These are phyloP conservation scores for Sclerotinia borealis DNA, from an alignment of 2,329 filamentous ascomycete genomes.

Conservation along the genomic window DNA sequence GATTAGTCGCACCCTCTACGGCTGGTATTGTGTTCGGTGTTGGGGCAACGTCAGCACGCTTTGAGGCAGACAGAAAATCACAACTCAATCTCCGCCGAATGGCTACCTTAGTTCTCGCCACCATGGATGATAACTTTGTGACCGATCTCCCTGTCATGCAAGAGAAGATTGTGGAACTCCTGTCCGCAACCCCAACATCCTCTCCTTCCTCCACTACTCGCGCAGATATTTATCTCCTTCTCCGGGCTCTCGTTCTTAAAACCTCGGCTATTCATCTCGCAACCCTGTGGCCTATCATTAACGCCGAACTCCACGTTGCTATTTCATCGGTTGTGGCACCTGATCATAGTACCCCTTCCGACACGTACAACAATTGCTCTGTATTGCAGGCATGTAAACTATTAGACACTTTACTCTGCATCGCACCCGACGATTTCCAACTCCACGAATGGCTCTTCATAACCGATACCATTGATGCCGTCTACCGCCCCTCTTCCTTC, in stretches of 20 bases:
- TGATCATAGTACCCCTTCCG: constrained; percentile 55
- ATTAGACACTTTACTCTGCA: constrained; percentile 77
- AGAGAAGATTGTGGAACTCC: constrained; percentile 80
- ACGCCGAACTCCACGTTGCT: constrained; percentile 74
- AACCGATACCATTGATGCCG: constrained; percentile 92
- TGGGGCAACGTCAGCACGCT: constrained; percentile 82
- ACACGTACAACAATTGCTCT: constrained; percentile 70
- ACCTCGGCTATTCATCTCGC: constrained; percentile 75
- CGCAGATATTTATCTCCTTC: constrained; percentile 82
- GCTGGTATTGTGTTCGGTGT: constrained; percentile 99
- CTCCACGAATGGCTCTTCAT: constrained; percentile 98
- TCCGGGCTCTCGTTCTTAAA: constrained; percentile 74
- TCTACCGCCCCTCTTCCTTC: constrained; percentile 70
- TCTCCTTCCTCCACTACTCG: constrained; percentile 87
- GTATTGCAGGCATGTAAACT: constrained; percentile 91
- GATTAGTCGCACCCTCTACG: constrained; percentile 77
- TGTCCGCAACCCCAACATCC: constrained; percentile 76
- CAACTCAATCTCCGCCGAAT: constrained; percentile 84
- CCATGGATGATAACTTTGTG: constrained; percentile 72
- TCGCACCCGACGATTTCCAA: constrained; percentile 92
- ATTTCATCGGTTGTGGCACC: constrained; percentile 68
- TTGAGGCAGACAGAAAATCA: constrained; percentile 91
- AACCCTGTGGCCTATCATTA: constrained; percentile 84
- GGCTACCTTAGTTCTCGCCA: constrained; percentile 71
- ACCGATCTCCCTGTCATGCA: constrained; percentile 66